phyloP scores from a whole-genome alignment of 2,329 filamentous ascomycete genomes.

The Coniochaeta sp. region DNA sequence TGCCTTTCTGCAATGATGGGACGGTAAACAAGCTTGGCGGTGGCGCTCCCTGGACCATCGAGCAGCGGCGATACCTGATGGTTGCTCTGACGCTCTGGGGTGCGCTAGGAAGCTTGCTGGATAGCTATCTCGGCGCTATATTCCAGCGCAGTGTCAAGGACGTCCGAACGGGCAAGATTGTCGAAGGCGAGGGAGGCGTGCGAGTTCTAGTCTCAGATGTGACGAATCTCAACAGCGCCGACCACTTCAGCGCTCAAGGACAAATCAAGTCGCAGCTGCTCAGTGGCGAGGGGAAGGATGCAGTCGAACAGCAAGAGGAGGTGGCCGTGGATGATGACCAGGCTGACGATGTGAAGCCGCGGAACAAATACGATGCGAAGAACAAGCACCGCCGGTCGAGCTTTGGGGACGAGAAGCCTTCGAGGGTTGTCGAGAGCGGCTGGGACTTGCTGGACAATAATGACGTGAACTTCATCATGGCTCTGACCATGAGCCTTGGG shows the following conservation, averaged over 20 bases:
- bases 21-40: conserved; percentile 30
- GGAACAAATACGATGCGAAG: conserved; percentile 35
- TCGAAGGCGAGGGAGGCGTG: conserved; percentile 75
- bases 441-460: conserved; percentile 86
- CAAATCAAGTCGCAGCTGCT: conserved; percentile 34
- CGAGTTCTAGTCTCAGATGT: conserved; percentile 40
- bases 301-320: conserved; percentile 27
- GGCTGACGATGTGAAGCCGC: conserved; percentile 25
- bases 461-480: conserved; percentile 91
- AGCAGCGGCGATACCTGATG: conserved; percentile 39
- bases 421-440: conserved; percentile 57
- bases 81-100: conserved; percentile 65
- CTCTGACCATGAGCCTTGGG: conserved; percentile 68
- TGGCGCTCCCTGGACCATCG: conserved; percentile 39
- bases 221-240: conserved; percentile 15
- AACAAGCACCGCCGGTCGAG: conserved; percentile 43
- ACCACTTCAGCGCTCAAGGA: conserved; percentile 25
- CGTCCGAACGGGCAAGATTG: conserved; percentile 73
- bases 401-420: conserved; percentile 50
- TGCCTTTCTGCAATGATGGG: conserved; percentile 58
- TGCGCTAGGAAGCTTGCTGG: conserved; percentile 70
- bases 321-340: conserved; percentile 26
- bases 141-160: conserved; percentile 85
- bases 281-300: conserved; percentile 34
- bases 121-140: conserved; percentile 79